phyloP scores from a whole-genome alignment of 2,329 filamentous ascomycete species.

The Aschersonia sp. region DNA sequence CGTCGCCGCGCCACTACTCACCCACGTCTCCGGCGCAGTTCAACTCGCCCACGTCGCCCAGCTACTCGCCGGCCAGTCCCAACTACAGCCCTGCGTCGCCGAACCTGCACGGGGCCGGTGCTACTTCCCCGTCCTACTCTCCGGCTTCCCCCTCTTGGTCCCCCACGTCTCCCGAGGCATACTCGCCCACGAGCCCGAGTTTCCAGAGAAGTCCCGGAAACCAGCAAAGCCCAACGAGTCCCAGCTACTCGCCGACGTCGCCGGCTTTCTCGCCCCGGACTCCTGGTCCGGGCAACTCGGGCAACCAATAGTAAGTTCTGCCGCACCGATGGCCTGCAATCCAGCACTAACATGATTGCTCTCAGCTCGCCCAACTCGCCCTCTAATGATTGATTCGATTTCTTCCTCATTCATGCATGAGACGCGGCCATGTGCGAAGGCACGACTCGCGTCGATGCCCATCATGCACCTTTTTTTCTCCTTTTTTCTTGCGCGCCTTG shows the following conservation, averaged over 20 bases:
- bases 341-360: no score
- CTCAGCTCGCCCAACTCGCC: no score
- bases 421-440: no score
- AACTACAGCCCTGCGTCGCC: constrained; percentile 58
- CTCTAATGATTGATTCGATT: no score
- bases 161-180: constrained; percentile 52
- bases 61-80: constrained; percentile 56
- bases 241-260: constrained; percentile 54
- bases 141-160: constrained; percentile 67
- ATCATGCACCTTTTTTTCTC: no score
- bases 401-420: no score
- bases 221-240: constrained; percentile 49
- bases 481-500: no score
- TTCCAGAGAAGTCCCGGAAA: constrained; percentile 41
- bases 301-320: constrained; percentile 25
- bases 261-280: constrained; percentile 30
- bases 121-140: constrained; percentile 46
- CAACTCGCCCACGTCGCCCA: constrained; percentile 61
- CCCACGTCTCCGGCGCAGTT: constrained; percentile 60
- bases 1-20: constrained; percentile 41
- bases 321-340: no score
- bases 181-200: constrained; percentile 48
- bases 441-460: no score
- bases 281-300: constrained; percentile 26
- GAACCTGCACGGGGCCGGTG: constrained; percentile 27